Conservation (phyloP, 2,329 filamentous ascomycete species). For the Sclerotinia subarctica region DNA sequence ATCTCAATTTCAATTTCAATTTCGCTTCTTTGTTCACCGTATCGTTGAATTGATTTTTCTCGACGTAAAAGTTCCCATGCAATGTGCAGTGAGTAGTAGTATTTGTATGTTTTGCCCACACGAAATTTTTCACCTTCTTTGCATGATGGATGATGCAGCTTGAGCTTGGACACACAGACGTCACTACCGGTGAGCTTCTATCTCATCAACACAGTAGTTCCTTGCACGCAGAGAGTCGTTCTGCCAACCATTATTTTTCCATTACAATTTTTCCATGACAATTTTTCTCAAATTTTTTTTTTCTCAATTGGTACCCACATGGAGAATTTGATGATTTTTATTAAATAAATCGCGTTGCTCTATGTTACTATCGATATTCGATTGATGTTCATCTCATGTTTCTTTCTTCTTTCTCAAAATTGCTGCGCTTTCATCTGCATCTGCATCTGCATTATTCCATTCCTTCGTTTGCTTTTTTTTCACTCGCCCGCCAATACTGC, state of each 20-base stretch:
- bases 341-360: background rate
- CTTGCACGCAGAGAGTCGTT: constrained; percentile 3
- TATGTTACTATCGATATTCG: background rate
- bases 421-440: background rate
- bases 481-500: background rate
- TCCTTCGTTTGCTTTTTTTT: background rate
- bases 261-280: background rate
- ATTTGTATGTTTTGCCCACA: no score
- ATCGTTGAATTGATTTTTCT: background rate
- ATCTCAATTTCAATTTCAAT: background rate
- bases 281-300: background rate
- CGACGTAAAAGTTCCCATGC: background rate
- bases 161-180: constrained; percentile 15
- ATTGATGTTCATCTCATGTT: background rate
- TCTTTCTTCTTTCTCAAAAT: background rate
- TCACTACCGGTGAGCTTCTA: constrained; percentile 12
- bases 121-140: constrained; percentile 9
- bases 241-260: constrained; percentile 4
- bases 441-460: background rate
- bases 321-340: background rate
- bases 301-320: constrained; percentile 2
- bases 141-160: constrained; percentile 16
- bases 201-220: background rate
- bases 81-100: background rate
- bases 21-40: background rate